Evolutionary conservation across 208 protist species (phyloP).

Genomic region (Tritrichomonas foetus): DNA sequence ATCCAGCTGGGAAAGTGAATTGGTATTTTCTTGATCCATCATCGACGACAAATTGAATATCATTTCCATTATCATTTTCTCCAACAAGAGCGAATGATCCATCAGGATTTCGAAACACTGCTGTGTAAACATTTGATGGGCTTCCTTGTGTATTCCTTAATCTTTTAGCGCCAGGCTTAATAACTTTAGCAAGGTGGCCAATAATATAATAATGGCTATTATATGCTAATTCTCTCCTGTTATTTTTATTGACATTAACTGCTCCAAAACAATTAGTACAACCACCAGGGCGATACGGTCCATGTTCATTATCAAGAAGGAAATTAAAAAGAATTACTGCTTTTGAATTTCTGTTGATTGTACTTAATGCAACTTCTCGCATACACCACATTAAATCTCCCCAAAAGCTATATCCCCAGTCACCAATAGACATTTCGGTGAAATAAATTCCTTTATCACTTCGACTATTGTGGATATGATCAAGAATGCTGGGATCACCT

Average conservation of each 20-base stretch:
- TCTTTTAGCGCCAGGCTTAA: background rate
- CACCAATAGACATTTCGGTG: conserved; percentile 37
- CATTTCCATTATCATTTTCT: background rate
- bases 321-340: background rate
- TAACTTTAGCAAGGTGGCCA: background rate
- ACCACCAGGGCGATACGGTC: background rate
- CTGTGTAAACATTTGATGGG: background rate
- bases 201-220: background rate
- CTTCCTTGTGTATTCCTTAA: background rate
- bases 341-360: background rate
- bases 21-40: background rate
- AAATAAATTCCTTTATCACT: background rate
- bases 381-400: background rate
- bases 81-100: background rate
- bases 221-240: background rate
- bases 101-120: background rate
- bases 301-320: background rate
- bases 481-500: background rate
- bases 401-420: background rate
- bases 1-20: background rate
- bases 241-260: background rate
- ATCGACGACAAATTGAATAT: background rate
- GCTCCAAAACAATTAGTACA: background rate
- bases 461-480: background rate
- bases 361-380: background rate